Conservation (phyloP, 2,329 filamentous ascomycete genomes). For the Trematosphaeria pertusa region DNA sequence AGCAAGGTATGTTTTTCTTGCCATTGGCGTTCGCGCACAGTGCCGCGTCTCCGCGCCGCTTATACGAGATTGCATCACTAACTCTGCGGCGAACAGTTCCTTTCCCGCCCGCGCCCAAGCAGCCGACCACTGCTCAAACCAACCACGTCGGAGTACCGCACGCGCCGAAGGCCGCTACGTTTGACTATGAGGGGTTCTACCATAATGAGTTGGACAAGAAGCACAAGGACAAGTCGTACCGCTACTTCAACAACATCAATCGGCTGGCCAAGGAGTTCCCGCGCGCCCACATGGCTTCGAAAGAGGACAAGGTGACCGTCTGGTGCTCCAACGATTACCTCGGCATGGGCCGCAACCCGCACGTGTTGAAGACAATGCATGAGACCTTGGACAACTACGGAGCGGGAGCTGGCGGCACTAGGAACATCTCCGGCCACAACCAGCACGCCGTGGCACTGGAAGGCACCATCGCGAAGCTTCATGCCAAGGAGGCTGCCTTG, state of each 20-base stretch:
- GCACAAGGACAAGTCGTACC: constrained; percentile 99
- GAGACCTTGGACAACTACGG: constrained; percentile 93
- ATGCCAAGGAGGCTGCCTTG: constrained; percentile 88
- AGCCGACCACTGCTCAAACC: constrained; percentile 27
- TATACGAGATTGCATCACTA: constrained; percentile 3
- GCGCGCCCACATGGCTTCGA: constrained; percentile 84
- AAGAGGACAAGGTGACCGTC: constrained; percentile 88
- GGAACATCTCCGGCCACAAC: constrained; percentile 98
- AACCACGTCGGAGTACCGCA: constrained; percentile 53
- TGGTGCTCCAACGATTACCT: constrained; percentile 99
- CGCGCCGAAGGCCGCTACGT: constrained; percentile 63
- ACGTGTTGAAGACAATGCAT: constrained; percentile 91
- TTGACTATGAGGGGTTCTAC: constrained; percentile 94
- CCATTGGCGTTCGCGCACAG: no score
- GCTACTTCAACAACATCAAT: constrained; percentile 99
- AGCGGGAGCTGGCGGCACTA: constrained; percentile 90
- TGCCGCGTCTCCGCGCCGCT: no score
- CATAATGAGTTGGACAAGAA: constrained; percentile 91
- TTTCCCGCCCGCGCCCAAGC: constrained; percentile 37
- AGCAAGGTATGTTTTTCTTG: constrained; percentile 50
- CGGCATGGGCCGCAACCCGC: constrained; percentile 91
- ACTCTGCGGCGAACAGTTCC: constrained; percentile 30
- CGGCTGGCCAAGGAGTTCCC: constrained; percentile 96
- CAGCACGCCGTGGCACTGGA: constrained; percentile 89
- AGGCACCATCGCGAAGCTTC: constrained; percentile 80